Evolutionary conservation across 2,329 filamentous ascomycete genomes (phyloP), one percentile per base, ranked within the genome.

Genomic region (Boeremia lycopersici): DNA sequence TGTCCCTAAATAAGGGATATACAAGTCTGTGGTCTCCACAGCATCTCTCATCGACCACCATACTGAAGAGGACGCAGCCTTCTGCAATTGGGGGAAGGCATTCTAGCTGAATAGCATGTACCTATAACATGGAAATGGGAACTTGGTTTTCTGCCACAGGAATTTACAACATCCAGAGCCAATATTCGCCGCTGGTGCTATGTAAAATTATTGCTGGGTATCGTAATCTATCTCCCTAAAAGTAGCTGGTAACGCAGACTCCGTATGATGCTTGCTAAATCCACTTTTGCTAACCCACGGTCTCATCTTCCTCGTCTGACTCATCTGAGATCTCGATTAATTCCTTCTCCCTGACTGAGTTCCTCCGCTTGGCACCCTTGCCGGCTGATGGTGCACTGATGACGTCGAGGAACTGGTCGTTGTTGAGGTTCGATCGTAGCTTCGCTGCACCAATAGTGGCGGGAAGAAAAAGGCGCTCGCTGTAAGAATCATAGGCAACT

Each of bases 401-500:
- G 8, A 77, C 78, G 71, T 89, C 86, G 43, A 89, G 74, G 70
- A 86, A 89, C 45, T 84, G 77, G 48, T 82, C 80, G 58, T 85
- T 81, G 53, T 79, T 79, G 67, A 88, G 82, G 6, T 76, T 76
- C 30, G 84, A 83, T 53, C 80, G 76, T 17, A 89, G 74, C 47
- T 79, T 76, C 4, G 79, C 75, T 2, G 79, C 77, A 1, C 70
- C 70, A 8, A 76, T 74, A 3, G 76, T 50, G 11, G 71, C 59
- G 36, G 78, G 68, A 44, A 86, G 79, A 60, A 90, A 88, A 60
- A 96, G 83, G 59, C 86, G 88, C 62, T 89, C 85, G 53, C 88
- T 83, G 74, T 92, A 96, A 29, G 87, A 82, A 28, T 85, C 83
- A 85, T 90, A 96, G 3, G 91, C 87, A 53, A 86, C 84, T 59